Base-by-base conservation (phyloP, 2,329 filamentous ascomycete species). In the Xylaria polymorpha region DNA sequence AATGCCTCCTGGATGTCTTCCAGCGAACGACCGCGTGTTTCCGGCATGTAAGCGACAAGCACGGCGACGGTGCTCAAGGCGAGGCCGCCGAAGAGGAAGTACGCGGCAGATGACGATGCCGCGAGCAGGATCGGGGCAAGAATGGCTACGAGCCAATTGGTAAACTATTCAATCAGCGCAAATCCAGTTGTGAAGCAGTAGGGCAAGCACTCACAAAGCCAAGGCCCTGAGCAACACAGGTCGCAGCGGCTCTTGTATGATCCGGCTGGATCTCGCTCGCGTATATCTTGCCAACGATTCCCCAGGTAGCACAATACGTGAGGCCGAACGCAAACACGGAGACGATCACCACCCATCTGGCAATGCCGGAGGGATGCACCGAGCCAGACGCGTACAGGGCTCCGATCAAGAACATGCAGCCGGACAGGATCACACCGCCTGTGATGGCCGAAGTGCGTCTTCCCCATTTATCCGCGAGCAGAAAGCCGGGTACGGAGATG, bases 391-490 rank as follows among this genome's bases (percentile, higher is more conserved):
- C 86, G 69, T 88, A 89, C 0, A 88, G 79, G 0, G 75, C 73
- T 0, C 86, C 86, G 68, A 89, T 87, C 8, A 87, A 74, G 15
- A 88, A 74, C 83, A 89, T 88, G 68, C 80, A 81, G 4, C 79
- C 74, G 1, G 83, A 81, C 1, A 89, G 80, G 0, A 79, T 78
- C 3, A 87, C 66, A 1, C 88, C 90, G 64, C 85, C 88, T 2
- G 80, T 80, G 41, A 90, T 83, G 37, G 85, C 84, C 14, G 83
- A 86, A 3, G 83, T 85, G 4, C 85, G 83, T 7, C 88, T 82
- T 4, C 87, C 86, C 84, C 87, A 89, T 68, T 82, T 82, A 71
- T 91, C 88, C 0, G 86, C 85, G 15, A 86, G 82, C 25, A 89
- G 78, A 68, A 87, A 81, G 0, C 84, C 87, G 0, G 87, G 87